A percentile compares a stretch with the other conserved stretches of the same genome.
phyloP scores from a whole-genome alignment of 2,329 filamentous ascomycete species.

The Beauveria sp. region DNA sequence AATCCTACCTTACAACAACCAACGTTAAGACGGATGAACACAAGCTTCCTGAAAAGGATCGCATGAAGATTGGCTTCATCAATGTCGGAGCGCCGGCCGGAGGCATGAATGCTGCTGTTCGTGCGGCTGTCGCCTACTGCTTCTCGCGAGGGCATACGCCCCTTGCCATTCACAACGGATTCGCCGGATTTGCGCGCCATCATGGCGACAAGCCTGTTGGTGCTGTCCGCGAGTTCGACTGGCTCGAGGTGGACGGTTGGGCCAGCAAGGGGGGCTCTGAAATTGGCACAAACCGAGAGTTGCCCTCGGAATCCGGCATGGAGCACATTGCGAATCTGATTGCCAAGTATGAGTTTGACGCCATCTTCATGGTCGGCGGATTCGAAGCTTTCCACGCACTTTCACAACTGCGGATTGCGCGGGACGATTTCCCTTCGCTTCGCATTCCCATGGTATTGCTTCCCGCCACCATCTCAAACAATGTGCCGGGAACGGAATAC shows the following conservation, averaged over 20 bases:
- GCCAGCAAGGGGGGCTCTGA: constrained; percentile 95
- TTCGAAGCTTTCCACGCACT: constrained; percentile 96
- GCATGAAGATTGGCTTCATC: constrained; percentile 90
- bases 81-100: constrained; percentile 94
- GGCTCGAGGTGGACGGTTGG: constrained; percentile 94
- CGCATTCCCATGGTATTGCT: constrained; percentile 88
- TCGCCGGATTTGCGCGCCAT: constrained; percentile 86
- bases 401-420: constrained; percentile 75
- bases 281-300: constrained; percentile 92
- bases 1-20: constrained; percentile 85
- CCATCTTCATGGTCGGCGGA: constrained; percentile 83
- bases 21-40: constrained; percentile 65
- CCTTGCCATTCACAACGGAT: constrained; percentile 91
- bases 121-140: constrained; percentile 89
- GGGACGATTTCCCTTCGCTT: constrained; percentile 71
- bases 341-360: constrained; percentile 80
- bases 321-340: constrained; percentile 76
- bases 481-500: constrained; percentile 95
- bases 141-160: constrained; percentile 86
- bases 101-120: constrained; percentile 95
- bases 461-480: constrained; percentile 97
- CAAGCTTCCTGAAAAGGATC: constrained; percentile 63
- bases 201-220: constrained; percentile 75
- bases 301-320: constrained; percentile 79
- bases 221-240: constrained; percentile 76